Conservation (phyloP, 1,284 basidiomycete species). For the Blastosporella zonata region DNA sequence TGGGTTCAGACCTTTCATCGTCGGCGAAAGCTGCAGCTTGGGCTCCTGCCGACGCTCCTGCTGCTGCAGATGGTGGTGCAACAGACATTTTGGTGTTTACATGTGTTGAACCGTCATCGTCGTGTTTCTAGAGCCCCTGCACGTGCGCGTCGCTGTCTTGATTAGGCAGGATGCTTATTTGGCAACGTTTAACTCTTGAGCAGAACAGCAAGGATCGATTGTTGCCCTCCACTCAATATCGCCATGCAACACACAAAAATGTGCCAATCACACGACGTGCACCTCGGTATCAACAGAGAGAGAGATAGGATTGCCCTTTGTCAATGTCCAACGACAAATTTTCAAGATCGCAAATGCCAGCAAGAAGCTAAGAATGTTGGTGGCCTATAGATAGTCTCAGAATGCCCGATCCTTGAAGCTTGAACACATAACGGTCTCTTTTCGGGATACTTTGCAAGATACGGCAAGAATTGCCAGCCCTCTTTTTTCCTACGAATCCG, state of each 20-base stretch:
- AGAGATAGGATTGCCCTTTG: no score
- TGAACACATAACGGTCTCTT: no score
- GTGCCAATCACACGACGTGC: no score
- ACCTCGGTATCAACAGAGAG: no score
- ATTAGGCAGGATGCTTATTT: background rate
- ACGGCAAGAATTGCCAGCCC: no score
- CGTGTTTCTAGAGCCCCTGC: background rate
- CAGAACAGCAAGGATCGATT: background rate
- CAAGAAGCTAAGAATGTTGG: background rate
- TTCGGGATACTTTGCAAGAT: no score
- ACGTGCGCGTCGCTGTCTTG: background rate
- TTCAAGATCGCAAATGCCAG: background rate
- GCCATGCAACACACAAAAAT: background rate
- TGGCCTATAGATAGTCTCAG: background rate
- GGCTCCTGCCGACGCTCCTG: conserved; percentile 49
- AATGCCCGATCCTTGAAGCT: no score
- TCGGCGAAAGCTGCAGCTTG: conserved; percentile 67
- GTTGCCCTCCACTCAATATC: background rate
- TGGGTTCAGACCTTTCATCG: conserved; percentile 59
- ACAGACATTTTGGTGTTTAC: conserved; percentile 37
- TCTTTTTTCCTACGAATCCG: no score
- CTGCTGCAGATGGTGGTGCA: conserved; percentile 43
- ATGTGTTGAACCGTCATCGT: conserved; percentile 24
- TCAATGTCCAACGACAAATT: background rate
- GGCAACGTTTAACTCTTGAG: background rate